Evolutionary conservation across 495 filamentous ascomycete genomes (phyloP).

Genomic region (Extremus antarcticus): DNA sequence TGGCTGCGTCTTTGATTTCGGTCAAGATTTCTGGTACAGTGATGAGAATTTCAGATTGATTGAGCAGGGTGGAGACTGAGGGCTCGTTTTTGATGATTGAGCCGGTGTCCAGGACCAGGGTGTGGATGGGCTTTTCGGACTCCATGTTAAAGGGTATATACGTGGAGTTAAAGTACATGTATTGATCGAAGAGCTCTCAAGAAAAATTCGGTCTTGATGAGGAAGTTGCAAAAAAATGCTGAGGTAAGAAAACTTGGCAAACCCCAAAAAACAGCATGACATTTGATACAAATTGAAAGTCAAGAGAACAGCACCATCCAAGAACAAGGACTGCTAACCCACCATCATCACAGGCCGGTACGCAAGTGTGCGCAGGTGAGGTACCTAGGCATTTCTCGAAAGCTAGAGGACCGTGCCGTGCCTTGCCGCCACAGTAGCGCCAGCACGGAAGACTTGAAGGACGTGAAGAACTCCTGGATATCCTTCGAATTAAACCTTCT

Average conservation of each 20-base stretch:
- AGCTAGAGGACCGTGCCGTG: no score
- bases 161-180: not conserved
- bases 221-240: not conserved
- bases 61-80: conserved; percentile 62
- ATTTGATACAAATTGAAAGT: not conserved
- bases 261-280: not conserved
- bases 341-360: no score
- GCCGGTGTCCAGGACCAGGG: conserved; percentile 80
- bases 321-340: not conserved
- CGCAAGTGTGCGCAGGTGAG: no score
- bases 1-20: conserved; percentile 81
- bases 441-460: no score
- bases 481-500: no score
- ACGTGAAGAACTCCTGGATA: no score
- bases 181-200: not conserved
- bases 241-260: not conserved
- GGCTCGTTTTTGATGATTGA: conserved; percentile 86
- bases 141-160: conserved; percentile 2
- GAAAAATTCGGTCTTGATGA: not conserved
- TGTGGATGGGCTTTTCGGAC: conserved; percentile 58
- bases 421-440: no score
- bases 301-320: not conserved
- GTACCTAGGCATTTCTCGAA: no score
- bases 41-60: conserved; percentile 63
- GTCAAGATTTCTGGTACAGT: conserved; percentile 78